Base-by-base conservation (phyloP, 164 flowering plant genomes). In the Dillenia suffruticosa region DNA sequence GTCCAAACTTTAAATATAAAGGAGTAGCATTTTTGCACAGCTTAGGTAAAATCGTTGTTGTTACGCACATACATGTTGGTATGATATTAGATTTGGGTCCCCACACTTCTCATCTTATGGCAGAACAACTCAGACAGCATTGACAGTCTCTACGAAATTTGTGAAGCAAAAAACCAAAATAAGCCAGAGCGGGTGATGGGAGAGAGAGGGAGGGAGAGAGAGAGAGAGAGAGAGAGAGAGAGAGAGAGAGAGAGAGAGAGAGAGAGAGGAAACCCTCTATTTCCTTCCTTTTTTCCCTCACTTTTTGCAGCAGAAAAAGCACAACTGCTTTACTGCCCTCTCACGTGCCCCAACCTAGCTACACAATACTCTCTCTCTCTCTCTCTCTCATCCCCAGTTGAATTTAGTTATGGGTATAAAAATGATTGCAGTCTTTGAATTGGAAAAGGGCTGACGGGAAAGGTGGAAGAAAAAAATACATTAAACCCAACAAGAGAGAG, bases 31-130 rank as follows among this genome's bases (percentile, higher is more conserved):
- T 80, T 72, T 56, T 45, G 57, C 61, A 70, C 82, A 70, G 85
- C 79, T 75, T 69, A 71, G 61, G 6, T 32, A 32, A 26, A 32
- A 61, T 47, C 67, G 68, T 80, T 82, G 85, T 83, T 78, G 74
- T 66, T 73, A 74, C 83, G 72, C 84, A 32, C 40, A 5, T 32
- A 32, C 7, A 68, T 62, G 70, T 60, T 70, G 80, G 66, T 66
- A 70, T 76, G 63, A 32, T 32, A 32, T 32, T 66, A 74, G 74
- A 78, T 81, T 78, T 77, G 83, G 83, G 84, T 65, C 82, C 87
- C 82, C 72, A n/a, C 58, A 3, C 16, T 61, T 57, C 58, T 62
- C 49, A 13, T 49, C 52, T 48, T 74, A 63, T 32, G 0, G 40
- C 40, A 32, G 40, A 32, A 67, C 58, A 64, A 54, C 62, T 49